Evolutionary conservation across 1,284 basidiomycete species (phyloP), one percentile per base, ranked within the genome.

Genomic region (Fomitopsis schrenkii): DNA sequence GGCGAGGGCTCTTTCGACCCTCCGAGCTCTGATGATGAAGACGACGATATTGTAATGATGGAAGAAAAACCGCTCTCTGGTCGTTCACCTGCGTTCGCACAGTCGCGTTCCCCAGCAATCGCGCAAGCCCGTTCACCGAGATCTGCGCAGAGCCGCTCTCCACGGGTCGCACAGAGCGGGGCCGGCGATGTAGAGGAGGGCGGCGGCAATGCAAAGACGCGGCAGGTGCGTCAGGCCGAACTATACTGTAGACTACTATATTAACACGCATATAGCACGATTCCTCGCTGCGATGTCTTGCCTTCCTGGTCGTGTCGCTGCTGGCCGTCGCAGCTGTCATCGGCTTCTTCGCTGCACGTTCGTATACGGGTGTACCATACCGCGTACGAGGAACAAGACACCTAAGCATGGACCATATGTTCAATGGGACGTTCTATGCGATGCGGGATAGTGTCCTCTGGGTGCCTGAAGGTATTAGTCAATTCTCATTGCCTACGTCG

Each of bases 341-440:
- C 63, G 91, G 90, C 4, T 74, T 90, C 28, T 80, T 91, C 67
- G 88, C 90, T n/a, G 90, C 89, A 0, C 77, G 80, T 56, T 80
- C 83, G 2, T 93, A 93, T 70, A 78, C 78, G 5, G 86, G 86
- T 4, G 79, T 78, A 9, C 73, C 79, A 5, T 83, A 80, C 69
- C 80, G 71, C 61, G 74, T 79, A 10, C 79, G 80, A 5, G 88
- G 91, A 1, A 80, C 75, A 36, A 80, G 79, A 66, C 91, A 86
- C 67, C 80, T 97, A 55, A 90, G 89, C 1, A 85, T 97, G 82
- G 93, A 97, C 68, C 89, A 95, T 72, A 76, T 96, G 54, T 94
- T 94, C 76, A 95, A 96, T 70, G 93, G 93, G 4, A 97, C 94
- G 0, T 97, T 97, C 70, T 64, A 57, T 10, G 74, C 80, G 2